Conservation (phyloP, 208 protist genomes). For the Porcisia deanei region DNA sequence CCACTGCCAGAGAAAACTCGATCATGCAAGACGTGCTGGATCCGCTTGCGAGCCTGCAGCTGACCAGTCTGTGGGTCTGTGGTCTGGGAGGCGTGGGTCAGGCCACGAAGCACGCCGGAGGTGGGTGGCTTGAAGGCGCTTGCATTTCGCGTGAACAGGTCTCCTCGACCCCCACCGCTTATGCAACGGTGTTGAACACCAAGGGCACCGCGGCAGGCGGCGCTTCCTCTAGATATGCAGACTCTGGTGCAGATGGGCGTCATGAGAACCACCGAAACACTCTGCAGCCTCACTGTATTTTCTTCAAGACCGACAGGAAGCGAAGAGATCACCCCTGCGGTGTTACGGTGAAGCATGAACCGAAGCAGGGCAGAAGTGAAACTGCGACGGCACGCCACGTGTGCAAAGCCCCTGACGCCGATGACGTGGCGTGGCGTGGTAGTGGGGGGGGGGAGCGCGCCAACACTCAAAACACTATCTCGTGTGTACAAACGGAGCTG, state of each 20-base stretch:
- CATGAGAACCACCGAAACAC: not conserved
- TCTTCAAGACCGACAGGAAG: not conserved
- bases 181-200: slow-evolving; percentile 13
- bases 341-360: not conserved
- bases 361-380: not conserved
- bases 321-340: not conserved
- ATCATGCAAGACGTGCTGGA: slow-evolving; percentile 36
- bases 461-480: not conserved
- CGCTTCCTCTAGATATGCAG: too few species aligned
- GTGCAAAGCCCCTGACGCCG: not conserved
- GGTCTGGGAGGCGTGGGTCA: slow-evolving; percentile 56
- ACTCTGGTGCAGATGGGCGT: not conserved
- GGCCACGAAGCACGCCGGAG: slow-evolving; percentile 38
- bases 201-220: not conserved
- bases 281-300: not conserved
- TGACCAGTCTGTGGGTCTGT: slow-evolving; percentile 66
- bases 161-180: slow-evolving; percentile 54
- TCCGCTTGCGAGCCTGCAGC: slow-evolving; percentile 61
- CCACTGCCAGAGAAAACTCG: slow-evolving; percentile 27
- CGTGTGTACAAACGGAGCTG: not conserved
- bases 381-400: not conserved
- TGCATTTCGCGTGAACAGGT: slow-evolving; percentile 47
- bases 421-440: not conserved
- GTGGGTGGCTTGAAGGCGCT: slow-evolving; percentile 14
- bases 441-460: not conserved